Evolutionary conservation across 345 rosid species (phyloP).

Genomic region (Pistacia vera): DNA sequence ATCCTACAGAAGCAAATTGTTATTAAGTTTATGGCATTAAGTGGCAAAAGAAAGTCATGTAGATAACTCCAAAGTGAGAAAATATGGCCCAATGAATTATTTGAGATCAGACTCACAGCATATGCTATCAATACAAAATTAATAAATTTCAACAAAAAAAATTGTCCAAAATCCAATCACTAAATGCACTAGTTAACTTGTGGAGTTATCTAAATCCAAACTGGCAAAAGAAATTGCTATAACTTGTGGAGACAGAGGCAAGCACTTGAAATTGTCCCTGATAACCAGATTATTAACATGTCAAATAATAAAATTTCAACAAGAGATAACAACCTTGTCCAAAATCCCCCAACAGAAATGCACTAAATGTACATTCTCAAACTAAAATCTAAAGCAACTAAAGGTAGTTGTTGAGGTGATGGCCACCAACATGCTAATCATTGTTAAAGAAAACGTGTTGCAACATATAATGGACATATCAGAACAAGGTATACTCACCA

Average conservation of each 20-base stretch:
- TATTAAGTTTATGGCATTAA: constrained; percentile 9
- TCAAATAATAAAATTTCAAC: background rate
- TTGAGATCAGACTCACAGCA: too few relatives aligned
- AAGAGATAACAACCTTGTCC: background rate
- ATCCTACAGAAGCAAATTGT: constrained; percentile 51
- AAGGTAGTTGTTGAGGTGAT: background rate
- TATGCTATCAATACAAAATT: background rate
- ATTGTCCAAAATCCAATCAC: too few relatives aligned
- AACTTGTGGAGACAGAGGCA: background rate
- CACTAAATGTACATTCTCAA: background rate
- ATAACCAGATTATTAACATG: background rate
- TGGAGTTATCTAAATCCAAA: too few relatives aligned
- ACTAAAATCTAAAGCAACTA: background rate
- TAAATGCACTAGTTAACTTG: too few relatives aligned
- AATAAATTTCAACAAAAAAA: background rate
- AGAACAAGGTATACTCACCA: constrained; percentile 53
- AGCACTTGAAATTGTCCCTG: background rate
- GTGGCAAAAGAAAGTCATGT: constrained; percentile 13
- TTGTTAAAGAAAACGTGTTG: background rate
- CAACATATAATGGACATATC: background rate
- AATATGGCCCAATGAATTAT: background rate
- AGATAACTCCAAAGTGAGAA: background rate
- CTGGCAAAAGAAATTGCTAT: background rate
- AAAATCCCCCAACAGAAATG: background rate
- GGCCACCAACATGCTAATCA: background rate